A percentile compares a stretch with the other conserved stretches of the same genome.
Conservation (phyloP, 2,329 filamentous ascomycete genomes). For the Phialophora tarda region DNA sequence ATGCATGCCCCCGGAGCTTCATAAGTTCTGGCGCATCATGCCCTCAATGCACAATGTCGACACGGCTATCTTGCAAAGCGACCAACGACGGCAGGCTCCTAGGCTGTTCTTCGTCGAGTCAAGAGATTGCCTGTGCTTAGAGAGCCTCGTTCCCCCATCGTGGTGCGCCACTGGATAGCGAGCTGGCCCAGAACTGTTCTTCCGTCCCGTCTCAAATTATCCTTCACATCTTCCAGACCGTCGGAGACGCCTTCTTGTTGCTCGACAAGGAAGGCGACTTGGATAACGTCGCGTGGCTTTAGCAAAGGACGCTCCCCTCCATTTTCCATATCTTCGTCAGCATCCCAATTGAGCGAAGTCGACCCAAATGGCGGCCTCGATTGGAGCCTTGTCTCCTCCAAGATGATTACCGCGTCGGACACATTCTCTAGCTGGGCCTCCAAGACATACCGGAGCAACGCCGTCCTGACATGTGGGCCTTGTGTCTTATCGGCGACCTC, state of each 20-base stretch:
- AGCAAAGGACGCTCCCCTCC: not conserved
- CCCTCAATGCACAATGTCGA: not conserved
- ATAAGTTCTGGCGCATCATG: not conserved
- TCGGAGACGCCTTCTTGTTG: slow-evolving; percentile 57
- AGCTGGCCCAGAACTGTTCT: slow-evolving; percentile 76
- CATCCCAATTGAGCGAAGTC: slow-evolving; percentile 62
- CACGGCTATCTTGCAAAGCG: not conserved
- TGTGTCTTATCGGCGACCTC: slow-evolving; percentile 53
- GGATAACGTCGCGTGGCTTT: slow-evolving; percentile 66
- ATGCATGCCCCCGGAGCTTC: slow-evolving; percentile 36
- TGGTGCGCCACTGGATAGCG: slow-evolving; percentile 83
- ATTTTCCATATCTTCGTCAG: slow-evolving; percentile 52
- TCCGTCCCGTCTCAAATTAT: slow-evolving; percentile 48
- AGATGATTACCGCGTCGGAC: slow-evolving; percentile 78
- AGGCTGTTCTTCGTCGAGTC: slow-evolving; percentile 46
- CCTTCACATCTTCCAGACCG: slow-evolving; percentile 57
- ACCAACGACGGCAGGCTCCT: slow-evolving; percentile 13
- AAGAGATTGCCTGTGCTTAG: slow-evolving; percentile 82
- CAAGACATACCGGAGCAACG: slow-evolving; percentile 68
- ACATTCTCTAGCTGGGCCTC: slow-evolving; percentile 97
- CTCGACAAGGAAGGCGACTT: slow-evolving; percentile 68
- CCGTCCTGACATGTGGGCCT: slow-evolving; percentile 52
- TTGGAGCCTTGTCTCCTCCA: slow-evolving; percentile 60
- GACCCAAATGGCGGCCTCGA: slow-evolving; percentile 51
- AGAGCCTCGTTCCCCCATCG: slow-evolving; percentile 87